Conservation (phyloP, 257 asterid genomes). For the Paraleonurus japonicus region DNA sequence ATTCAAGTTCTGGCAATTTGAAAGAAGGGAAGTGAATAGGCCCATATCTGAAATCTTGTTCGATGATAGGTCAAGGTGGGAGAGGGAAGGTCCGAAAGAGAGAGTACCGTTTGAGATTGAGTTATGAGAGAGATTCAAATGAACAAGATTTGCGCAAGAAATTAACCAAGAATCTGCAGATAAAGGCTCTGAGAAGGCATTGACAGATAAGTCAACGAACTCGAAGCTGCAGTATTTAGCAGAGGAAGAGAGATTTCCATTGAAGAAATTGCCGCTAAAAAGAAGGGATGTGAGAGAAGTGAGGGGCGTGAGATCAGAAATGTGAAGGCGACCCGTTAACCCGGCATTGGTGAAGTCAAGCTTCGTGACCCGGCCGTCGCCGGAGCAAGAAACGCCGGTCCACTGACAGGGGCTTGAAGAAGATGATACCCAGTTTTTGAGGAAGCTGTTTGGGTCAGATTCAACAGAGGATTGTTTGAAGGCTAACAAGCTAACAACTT, state of each 20-base stretch:
- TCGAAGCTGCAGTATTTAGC: slow-evolving; percentile 55
- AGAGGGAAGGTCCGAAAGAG: slow-evolving; percentile 57
- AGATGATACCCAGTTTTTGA: slow-evolving; percentile 57
- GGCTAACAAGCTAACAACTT: slow-evolving; percentile 45
- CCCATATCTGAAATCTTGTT: slow-evolving; percentile 57
- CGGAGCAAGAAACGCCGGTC: slow-evolving; percentile 75
- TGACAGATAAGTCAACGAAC: slow-evolving; percentile 68
- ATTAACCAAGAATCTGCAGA: slow-evolving; percentile 41
- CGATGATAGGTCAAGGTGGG: slow-evolving; percentile 57
- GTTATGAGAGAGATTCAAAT: slow-evolving; percentile 70
- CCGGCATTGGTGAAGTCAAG: slow-evolving; percentile 66
- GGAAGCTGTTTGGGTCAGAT: slow-evolving; percentile 59
- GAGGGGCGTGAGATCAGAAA: slow-evolving; percentile 55
- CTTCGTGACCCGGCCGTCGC: slow-evolving; percentile 44
- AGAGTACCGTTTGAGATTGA: slow-evolving; percentile 48
- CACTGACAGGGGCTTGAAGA: slow-evolving; percentile 65
- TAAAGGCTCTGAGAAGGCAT: slow-evolving; percentile 56
- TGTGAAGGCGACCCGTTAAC: slow-evolving; percentile 52
- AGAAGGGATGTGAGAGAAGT: slow-evolving; percentile 45
- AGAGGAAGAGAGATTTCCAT: slow-evolving; percentile 58
- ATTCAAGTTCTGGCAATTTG: slow-evolving; percentile 60
- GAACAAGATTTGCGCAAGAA: slow-evolving; percentile 45
- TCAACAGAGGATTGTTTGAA: slow-evolving; percentile 67
- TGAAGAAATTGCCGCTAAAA: slow-evolving; percentile 64
- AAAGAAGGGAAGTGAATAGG: slow-evolving; percentile 40